These are phyloP conservation scores for Phytophthora uliginosa DNA, from an alignment of 352 stramenopile species.

Conservation along the genomic window DNA sequence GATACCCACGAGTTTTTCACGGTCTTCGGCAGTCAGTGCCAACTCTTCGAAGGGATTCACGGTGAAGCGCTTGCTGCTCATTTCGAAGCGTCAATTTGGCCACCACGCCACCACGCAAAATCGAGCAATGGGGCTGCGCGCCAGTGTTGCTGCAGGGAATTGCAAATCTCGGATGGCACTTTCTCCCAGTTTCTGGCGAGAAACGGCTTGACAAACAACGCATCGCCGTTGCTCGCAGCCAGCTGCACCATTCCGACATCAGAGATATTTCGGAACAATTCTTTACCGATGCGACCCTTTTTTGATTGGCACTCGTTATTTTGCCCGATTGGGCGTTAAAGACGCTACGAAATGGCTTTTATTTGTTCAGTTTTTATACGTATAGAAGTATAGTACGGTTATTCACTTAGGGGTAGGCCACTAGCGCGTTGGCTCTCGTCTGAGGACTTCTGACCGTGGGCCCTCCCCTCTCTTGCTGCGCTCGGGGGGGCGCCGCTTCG, in stretches of 20 bases:
- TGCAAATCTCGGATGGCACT: neutral
- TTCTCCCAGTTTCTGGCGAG: neutral
- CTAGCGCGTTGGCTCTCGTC: too few relatives aligned
- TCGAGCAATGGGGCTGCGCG: neutral
- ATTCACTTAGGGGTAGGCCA: too few relatives aligned
- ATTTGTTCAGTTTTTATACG: too few relatives aligned
- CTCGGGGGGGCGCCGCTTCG: too few relatives aligned
- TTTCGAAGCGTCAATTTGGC: constrained; percentile 1
- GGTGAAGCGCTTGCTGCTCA: constrained; percentile 26
- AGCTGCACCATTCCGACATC: neutral
- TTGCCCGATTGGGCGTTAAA: too few relatives aligned
- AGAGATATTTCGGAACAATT: too few relatives aligned
- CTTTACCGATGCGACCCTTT: too few relatives aligned
- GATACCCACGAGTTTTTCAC: constrained; percentile 16
- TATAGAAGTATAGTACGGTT: too few relatives aligned
- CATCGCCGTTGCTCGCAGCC: neutral
- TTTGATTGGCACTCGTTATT: too few relatives aligned
- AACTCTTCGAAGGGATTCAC: constrained; percentile 22
- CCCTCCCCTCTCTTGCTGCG: too few relatives aligned
- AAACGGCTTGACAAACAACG: neutral
- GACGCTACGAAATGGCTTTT: too few relatives aligned
- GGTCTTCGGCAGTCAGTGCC: constrained; percentile 11
- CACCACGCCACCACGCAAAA: neutral
- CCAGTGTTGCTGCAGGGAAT: neutral
- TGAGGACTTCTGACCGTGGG: too few relatives aligned